These are phyloP conservation scores for Blepharisma stoltei DNA, from an alignment of 73 alveolate species.

Conservation along the genomic window DNA sequence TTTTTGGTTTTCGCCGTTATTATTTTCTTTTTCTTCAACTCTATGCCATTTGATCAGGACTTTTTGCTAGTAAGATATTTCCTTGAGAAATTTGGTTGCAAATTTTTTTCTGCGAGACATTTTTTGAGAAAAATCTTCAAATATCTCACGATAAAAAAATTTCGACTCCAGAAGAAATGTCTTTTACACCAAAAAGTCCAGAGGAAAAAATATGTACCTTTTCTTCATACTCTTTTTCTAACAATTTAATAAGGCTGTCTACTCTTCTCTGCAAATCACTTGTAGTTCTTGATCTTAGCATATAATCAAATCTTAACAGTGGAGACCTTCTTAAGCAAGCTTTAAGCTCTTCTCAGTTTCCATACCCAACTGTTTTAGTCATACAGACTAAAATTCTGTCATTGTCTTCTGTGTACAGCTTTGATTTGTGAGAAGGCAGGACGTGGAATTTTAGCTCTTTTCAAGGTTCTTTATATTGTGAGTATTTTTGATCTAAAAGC, in stretches of 20 bases:
- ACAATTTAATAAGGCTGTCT: constrained; percentile 82
- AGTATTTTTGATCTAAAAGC: constrained; percentile 39
- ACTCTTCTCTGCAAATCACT: constrained; percentile 93
- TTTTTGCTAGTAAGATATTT: no score
- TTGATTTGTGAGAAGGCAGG: constrained; percentile 50
- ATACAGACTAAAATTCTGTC: constrained; percentile 79
- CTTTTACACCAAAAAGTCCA: no score
- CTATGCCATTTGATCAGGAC: no score
- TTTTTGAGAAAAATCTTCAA: no score
- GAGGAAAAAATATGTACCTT: no score
- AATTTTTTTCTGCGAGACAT: no score
- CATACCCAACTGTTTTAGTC: constrained; percentile 89
- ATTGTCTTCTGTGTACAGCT: constrained; percentile 67
- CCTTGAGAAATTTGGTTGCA: no score
- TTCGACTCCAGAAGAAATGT: no score
- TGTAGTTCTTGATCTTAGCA: constrained; percentile 89
- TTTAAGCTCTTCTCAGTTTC: constrained; percentile 93
- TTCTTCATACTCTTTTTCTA: constrained; percentile 79
- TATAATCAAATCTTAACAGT: constrained; percentile 89
- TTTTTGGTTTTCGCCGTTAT: no score
- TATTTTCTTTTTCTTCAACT: no score
- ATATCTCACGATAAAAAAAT: no score
- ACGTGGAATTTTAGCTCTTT: constrained; percentile 70
- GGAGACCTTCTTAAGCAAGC: constrained; percentile 77
- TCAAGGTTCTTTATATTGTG: constrained; percentile 52